Evolutionary conservation across 345 rosid genomes (phyloP).

Genomic region (Citrus hindsii): DNA sequence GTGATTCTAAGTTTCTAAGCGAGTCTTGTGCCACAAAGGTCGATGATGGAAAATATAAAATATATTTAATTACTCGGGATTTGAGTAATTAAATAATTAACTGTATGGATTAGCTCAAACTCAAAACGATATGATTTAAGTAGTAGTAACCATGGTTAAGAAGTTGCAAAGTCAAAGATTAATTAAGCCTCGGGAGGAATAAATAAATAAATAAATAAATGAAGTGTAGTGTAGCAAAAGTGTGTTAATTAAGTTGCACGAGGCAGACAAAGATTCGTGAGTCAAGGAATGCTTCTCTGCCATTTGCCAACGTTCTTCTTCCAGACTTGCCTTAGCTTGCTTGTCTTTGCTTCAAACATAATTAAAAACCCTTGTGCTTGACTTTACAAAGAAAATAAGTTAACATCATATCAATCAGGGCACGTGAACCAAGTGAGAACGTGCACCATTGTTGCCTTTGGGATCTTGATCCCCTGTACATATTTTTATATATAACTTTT

Average conservation of each 20-base stretch:
- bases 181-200: background rate
- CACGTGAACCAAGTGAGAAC: background rate
- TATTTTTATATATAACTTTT: too few species aligned
- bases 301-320: background rate
- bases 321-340: background rate
- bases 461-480: background rate
- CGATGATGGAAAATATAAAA: conserved; percentile 13
- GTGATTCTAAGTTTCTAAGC: too few species aligned
- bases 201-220: background rate
- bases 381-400: background rate
- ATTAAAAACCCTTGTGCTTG: background rate
- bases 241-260: conserved; percentile 40
- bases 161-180: conserved; percentile 17
- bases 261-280: conserved; percentile 92
- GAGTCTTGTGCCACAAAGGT: conserved; percentile 26
- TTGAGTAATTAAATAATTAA: background rate
- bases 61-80: conserved; percentile 30
- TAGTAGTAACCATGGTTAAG: conserved; percentile 11
- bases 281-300: conserved; percentile 44
- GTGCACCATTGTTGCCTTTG: background rate
- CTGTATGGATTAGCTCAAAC: background rate
- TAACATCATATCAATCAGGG: background rate
- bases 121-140: too few species aligned
- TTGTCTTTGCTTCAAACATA: background rate
- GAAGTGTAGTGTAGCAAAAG: background rate